Evolutionary conservation across 169 alveolate genomes (phyloP).

Genomic region (Cryptosporidium parvum): DNA sequence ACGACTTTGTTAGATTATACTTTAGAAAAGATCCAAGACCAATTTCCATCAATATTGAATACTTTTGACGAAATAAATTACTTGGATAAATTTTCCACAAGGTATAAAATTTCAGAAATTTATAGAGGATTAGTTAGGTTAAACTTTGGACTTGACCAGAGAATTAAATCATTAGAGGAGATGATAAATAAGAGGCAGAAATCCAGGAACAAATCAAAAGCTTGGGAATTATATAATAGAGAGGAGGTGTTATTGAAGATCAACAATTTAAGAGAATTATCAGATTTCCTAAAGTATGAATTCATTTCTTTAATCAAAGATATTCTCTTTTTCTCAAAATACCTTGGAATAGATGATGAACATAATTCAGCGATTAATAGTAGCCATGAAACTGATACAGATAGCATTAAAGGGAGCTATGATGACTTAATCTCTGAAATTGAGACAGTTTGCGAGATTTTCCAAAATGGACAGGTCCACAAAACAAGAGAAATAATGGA

Average conservation of each 20-base stretch:
- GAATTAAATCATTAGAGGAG: slow-evolving; percentile 12
- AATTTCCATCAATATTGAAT: slow-evolving; percentile 47
- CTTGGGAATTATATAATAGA: not conserved
- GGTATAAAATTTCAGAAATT: slow-evolving; percentile 39
- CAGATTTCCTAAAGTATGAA: slow-evolving; percentile 31
- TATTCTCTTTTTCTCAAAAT: slow-evolving; percentile 28
- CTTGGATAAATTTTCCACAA: slow-evolving; percentile 15
- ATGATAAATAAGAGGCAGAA: not conserved
- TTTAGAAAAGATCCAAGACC: slow-evolving; percentile 51
- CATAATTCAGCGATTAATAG: not conserved
- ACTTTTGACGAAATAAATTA: slow-evolving; percentile 60
- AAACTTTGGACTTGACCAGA: slow-evolving; percentile 35
- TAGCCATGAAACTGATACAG: not conserved
- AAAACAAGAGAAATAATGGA: slow-evolving; percentile 21
- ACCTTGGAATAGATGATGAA: slow-evolving; percentile 30
- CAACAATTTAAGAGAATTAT: slow-evolving; percentile 11
- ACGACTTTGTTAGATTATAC: slow-evolving; percentile 65
- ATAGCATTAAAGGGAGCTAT: not conserved
- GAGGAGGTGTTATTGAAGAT: slow-evolving; percentile 8
- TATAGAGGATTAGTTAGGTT: slow-evolving; percentile 46
- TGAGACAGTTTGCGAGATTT: slow-evolving; percentile 8
- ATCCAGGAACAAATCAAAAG: no score
- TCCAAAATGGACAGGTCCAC: slow-evolving; percentile 1
- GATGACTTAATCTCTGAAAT: slow-evolving; percentile 21
- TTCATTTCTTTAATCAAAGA: slow-evolving; percentile 36